A percentile compares a stretch with the other conserved stretches of the same genome.
phyloP scores from a whole-genome alignment of 1,139 yeast species.

The Lodderomyces beijingensis region DNA sequence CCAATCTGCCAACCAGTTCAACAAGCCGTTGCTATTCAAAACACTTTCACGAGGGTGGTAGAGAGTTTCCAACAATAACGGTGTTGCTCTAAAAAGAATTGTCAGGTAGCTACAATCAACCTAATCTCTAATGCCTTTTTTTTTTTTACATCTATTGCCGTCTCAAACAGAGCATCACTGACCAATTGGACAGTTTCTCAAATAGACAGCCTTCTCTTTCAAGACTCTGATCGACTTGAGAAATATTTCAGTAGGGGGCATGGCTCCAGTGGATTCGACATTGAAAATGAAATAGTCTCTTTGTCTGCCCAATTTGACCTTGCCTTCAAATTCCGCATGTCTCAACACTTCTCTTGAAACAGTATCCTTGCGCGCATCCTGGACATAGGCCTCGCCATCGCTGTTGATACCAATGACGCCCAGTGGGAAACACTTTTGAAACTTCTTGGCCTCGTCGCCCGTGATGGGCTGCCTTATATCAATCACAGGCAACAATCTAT shows the following conservation, averaged over 20 bases:
- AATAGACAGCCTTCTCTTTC: slow-evolving; percentile 79
- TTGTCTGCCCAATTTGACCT: slow-evolving; percentile 84
- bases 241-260: slow-evolving; percentile 94
- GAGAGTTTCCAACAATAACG: too few species aligned
- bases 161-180: too few species aligned
- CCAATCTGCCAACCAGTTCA: too few species aligned
- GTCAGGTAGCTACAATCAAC: too few species aligned
- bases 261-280: slow-evolving; percentile 93
- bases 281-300: slow-evolving; percentile 93
- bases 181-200: slow-evolving; percentile 73
- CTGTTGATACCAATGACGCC: slow-evolving; percentile 80
- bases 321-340: slow-evolving; percentile 84
- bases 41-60: too few species aligned
- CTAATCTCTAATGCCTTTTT: too few species aligned
- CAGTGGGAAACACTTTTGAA: slow-evolving; percentile 85
- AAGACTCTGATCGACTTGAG: slow-evolving; percentile 82
- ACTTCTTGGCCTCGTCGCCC: slow-evolving; percentile 73
- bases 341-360: slow-evolving; percentile 95
- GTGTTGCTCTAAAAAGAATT: too few species aligned
- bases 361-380: slow-evolving; percentile 89
- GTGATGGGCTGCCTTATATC: slow-evolving; percentile 69
- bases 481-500: slow-evolving; percentile 89
- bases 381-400: slow-evolving; percentile 70
- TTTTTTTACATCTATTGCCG: too few species aligned
- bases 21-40: too few species aligned